phyloP scores from a whole-genome alignment of 2,329 filamentous ascomycete species.

The Aureobasidium sp. region DNA sequence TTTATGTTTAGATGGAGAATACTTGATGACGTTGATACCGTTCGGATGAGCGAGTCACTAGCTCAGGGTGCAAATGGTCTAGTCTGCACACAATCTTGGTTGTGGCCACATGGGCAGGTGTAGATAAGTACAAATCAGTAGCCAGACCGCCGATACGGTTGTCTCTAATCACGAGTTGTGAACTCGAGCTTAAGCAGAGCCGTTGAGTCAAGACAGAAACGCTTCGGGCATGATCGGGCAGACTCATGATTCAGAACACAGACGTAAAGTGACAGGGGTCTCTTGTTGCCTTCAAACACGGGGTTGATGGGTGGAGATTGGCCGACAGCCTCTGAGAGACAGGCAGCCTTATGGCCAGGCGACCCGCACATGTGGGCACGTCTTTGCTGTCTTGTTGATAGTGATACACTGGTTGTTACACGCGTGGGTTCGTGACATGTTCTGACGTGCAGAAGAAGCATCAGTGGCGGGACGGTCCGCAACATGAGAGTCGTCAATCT shows the following conservation, averaged over 20 bases:
- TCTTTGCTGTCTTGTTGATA: not conserved
- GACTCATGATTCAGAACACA: not conserved
- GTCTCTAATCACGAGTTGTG: not conserved
- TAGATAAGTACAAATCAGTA: not conserved
- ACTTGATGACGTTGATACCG: not conserved
- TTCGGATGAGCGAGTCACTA: not conserved
- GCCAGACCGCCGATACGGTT: not conserved
- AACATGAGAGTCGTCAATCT: not conserved
- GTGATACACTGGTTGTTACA: constrained; percentile 11
- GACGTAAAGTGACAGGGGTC: not conserved
- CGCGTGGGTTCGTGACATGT: not conserved
- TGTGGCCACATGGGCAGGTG: constrained; percentile 9
- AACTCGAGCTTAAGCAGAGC: constrained; percentile 10
- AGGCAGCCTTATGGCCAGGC: constrained; percentile 5
- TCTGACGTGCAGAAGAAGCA: not conserved
- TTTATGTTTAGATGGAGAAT: not conserved
- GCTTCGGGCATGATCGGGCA: not conserved
- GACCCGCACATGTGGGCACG: not conserved
- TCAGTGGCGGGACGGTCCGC: not conserved
- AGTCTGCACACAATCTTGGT: not conserved
- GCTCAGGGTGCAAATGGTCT: not conserved
- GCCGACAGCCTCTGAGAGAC: not conserved
- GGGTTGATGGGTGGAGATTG: constrained; percentile 5
- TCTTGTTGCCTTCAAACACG: not conserved
- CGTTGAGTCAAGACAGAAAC: constrained; percentile 1